Conservation (phyloP, 352 stramenopile species). For the Thalassiosira livingstoniorum region DNA sequence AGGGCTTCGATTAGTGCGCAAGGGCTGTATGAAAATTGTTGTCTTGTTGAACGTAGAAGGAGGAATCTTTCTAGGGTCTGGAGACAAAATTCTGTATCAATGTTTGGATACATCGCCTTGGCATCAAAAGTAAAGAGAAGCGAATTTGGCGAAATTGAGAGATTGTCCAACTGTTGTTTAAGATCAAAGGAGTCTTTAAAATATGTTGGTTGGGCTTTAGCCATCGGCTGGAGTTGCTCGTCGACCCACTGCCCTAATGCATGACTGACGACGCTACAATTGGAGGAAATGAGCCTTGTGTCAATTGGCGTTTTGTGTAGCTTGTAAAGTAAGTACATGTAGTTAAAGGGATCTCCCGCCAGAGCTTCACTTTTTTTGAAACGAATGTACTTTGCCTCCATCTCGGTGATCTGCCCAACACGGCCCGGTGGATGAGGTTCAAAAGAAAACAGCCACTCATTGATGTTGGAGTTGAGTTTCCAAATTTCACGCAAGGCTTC, state of each 20-base stretch:
- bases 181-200: constrained; percentile 51
- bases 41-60: neutral
- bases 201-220: constrained; percentile 17
- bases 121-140: constrained; percentile 34
- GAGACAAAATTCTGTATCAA: constrained; percentile 8
- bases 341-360: constrained; percentile 33
- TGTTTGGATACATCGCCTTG: constrained; percentile 29
- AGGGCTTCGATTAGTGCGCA: constrained; percentile 13
- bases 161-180: constrained; percentile 17
- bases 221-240: constrained; percentile 23
- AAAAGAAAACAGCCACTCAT: neutral
- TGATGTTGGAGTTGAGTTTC: neutral
- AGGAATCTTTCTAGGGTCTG: neutral
- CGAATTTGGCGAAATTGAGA: constrained; percentile 1
- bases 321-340: constrained; percentile 51
- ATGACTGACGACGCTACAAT: constrained; percentile 12
- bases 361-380: neutral
- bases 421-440: no score
- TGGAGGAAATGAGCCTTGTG: constrained; percentile 13
- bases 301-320: constrained; percentile 4
- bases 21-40: constrained; percentile 3
- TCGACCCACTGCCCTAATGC: constrained; percentile 23
- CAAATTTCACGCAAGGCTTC: neutral
- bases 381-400: constrained; percentile 5
- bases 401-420: neutral